These are phyloP conservation scores for Rhynchosporium graminicola DNA, from an alignment of 2,329 filamentous ascomycete genomes.

Conservation along the genomic window DNA sequence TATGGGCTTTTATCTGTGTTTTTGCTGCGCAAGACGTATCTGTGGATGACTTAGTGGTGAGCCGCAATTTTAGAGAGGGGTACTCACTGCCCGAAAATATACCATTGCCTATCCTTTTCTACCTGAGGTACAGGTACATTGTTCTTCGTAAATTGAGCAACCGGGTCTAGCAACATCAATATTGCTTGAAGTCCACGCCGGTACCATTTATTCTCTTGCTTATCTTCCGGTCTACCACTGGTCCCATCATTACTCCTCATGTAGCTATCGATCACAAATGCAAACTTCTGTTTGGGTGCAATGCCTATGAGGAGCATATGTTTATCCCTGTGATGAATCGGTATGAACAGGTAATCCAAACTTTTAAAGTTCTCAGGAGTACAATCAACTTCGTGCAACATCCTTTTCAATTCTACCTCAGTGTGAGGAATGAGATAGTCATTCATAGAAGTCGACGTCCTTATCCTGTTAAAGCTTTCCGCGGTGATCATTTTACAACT, in stretches of 20 bases:
- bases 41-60: neutral
- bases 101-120: neutral
- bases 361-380: constrained; percentile 2
- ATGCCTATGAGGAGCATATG: neutral
- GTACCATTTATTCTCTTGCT: neutral
- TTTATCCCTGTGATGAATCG: neutral
- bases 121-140: neutral
- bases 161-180: neutral
- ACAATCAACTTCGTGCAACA: neutral
- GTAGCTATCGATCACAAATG: neutral
- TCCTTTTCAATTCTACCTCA: neutral
- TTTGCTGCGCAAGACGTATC: neutral
- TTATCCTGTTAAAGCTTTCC: neutral
- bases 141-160: neutral
- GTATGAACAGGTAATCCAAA: constrained; percentile 7
- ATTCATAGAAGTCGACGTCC: too few species aligned
- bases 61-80: neutral
- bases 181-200: neutral
- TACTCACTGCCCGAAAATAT: neutral
- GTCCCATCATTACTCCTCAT: too few species aligned
- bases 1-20: neutral
- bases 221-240: neutral
- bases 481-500: neutral
- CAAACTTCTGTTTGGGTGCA: constrained; percentile 8
- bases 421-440: neutral